Conservation (phyloP, 1,139 yeast species). For the Geotrichum europaeum region DNA sequence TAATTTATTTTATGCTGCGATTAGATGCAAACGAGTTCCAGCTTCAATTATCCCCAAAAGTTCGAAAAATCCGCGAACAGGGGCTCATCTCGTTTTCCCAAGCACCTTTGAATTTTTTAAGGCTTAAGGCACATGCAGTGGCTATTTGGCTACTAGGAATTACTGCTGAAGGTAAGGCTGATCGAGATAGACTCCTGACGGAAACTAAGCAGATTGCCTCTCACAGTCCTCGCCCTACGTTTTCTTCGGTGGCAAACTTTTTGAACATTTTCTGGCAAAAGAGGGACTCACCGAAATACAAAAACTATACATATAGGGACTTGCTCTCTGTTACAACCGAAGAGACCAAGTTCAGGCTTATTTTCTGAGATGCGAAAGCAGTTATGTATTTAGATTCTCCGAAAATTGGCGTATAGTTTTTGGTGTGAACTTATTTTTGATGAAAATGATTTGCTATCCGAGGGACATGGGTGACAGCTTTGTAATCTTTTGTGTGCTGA, state of each 20-base stretch:
- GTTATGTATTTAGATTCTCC: background rate
- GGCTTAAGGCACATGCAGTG: conserved; percentile 20
- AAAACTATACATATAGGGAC: background rate
- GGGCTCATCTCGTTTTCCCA: conserved; percentile 8
- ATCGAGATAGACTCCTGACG: conserved; percentile 17
- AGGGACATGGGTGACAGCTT: background rate
- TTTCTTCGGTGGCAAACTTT: conserved; percentile 19
- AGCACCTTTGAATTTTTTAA: conserved; percentile 10
- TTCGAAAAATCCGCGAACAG: conserved; percentile 15
- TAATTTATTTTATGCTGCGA: conserved; percentile 19
- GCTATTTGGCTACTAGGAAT: conserved; percentile 24
- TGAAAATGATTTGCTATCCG: background rate
- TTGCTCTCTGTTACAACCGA: background rate
- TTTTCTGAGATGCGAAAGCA: background rate
- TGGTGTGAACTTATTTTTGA: background rate
- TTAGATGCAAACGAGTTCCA: conserved; percentile 20
- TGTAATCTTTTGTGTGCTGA: no score
- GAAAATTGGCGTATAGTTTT: background rate
- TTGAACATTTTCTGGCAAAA: conserved; percentile 21
- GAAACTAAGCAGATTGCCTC: conserved; percentile 17
- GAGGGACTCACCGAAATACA: conserved; percentile 12
- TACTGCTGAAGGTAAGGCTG: conserved; percentile 17
- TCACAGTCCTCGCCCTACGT: conserved; percentile 17
- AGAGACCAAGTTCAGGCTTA: background rate
- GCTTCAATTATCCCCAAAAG: conserved; percentile 13